Evolutionary conservation across 257 asterid genomes (phyloP), one percentile per base, ranked within the genome.

Genomic region (Ophiorrhiza pumila): DNA sequence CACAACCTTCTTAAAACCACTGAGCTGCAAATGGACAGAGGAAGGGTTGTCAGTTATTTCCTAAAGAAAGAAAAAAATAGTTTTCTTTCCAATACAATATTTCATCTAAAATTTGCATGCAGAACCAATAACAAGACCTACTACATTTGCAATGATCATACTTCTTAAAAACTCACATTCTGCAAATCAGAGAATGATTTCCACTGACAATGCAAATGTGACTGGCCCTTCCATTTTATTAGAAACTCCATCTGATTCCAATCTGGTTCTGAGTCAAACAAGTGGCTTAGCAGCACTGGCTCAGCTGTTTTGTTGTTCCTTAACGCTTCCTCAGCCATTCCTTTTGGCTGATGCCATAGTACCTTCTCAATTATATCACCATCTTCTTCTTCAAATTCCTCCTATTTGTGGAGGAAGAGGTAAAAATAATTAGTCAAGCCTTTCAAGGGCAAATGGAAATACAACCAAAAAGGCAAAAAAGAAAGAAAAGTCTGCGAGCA

Each of bases 221-320:
- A 95, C 77, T 95, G 98, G 80, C 99, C 98, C 89, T 95, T 95
- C 99, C 99, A 92, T 82, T 92, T 92, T 77, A 95, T 95, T 70
- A 95, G 74, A 79, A 90, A 95, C 78, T 92, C 99, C 80, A 88
- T 85, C 70, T 89, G 92, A 32, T 78, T 87, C 99, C 99, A 95
- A 81, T 89, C 93, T 68, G 88, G 90, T 76, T 83, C 93, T 14
- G 94, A 88, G 82, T 92, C 87, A 75, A 87, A 90, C 78, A 89
- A 89, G 82, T 90, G 82, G 84, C 96, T 90, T 80, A 85, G 80
- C 74, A 92, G 85, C 69, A 85, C 79, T 69, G 98, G 99, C 66
- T 87, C 93, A 23, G 89, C 71, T 62, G 97, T 85, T 84, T 79
- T 90, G 68, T 85, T 87, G 85, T 85, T 90, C 86, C 86, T 89